Conservation (phyloP, 345 rosid genomes). For the Populus davidiana region DNA sequence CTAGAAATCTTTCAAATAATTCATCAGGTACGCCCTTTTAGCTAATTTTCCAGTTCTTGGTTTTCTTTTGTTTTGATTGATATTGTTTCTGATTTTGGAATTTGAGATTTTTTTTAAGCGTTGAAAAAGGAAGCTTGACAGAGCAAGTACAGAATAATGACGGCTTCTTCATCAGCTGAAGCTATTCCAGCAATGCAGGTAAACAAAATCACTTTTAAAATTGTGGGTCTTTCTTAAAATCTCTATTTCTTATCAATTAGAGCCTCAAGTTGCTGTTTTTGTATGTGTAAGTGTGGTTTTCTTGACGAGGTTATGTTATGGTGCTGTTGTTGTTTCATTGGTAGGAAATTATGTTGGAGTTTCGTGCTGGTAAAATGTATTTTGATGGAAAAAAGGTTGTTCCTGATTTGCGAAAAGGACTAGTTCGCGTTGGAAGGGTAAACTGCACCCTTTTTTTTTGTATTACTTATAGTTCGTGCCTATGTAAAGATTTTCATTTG, state of each 20-base stretch:
- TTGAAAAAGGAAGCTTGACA: not conserved
- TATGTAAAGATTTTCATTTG: not conserved
- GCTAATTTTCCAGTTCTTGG: not conserved
- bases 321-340: not conserved
- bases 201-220: not conserved
- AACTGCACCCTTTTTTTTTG: not conserved
- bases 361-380: conserved; percentile 95
- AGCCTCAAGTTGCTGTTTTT: not conserved
- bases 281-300: not conserved
- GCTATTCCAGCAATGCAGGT: conserved; percentile 34
- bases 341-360: conserved; percentile 80
- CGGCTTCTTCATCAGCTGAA: conserved; percentile 30
- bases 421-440: conserved; percentile 82
- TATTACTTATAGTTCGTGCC: not conserved
- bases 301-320: not conserved
- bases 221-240: not conserved
- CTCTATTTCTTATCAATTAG: not conserved
- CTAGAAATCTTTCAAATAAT: no score
- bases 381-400: conserved; percentile 76
- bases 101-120: not conserved
- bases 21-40: not conserved
- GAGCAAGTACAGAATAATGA: not conserved
- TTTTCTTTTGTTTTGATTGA: not conserved
- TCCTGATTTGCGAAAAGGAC: conserved; percentile 88
- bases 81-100: not conserved